These are phyloP conservation scores for Globisporangium cederbergense DNA, from an alignment of 352 stramenopile genomes.

Conservation along the genomic window DNA sequence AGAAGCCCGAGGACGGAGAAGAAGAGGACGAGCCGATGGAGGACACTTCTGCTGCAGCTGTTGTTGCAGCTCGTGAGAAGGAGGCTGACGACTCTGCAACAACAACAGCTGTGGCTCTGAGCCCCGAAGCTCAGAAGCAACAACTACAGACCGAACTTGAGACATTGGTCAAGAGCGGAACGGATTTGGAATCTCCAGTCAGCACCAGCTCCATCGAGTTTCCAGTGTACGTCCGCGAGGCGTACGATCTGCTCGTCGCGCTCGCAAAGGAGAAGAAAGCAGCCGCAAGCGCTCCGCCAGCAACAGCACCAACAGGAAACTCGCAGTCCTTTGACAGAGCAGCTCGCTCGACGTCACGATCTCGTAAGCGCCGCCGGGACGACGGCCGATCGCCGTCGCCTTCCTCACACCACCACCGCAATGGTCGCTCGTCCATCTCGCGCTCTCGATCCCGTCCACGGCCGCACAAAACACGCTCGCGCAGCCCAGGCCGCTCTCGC, in stretches of 20 bases:
- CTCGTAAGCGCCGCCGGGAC: constrained; percentile 30
- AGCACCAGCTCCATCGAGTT: constrained; percentile 18
- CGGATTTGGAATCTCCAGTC: background rate
- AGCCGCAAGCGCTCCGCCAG: constrained; percentile 13
- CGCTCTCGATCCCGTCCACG: constrained; percentile 28
- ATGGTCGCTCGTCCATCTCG: constrained; percentile 27
- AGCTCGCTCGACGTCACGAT: constrained; percentile 26
- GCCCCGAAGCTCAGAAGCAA: constrained; percentile 17
- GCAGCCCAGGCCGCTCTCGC: constrained; percentile 26
- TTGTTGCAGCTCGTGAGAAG: background rate
- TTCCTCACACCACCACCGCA: background rate
- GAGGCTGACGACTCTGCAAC: background rate
- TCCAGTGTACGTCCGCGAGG: constrained; percentile 33
- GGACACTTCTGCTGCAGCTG: background rate
- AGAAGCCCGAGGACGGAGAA: constrained; percentile 62
- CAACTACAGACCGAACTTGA: constrained; percentile 24
- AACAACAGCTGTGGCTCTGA: background rate
- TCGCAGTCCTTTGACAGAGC: constrained; percentile 19
- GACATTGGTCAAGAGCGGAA: constrained; percentile 7
- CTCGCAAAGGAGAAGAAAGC: constrained; percentile 34
- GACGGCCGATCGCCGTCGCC: background rate
- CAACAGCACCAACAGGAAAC: background rate
- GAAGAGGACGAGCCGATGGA: constrained; percentile 28
- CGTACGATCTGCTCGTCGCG: constrained; percentile 41
- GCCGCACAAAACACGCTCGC: constrained; percentile 18